Evolutionary conservation across 1,284 basidiomycete genomes (phyloP).

Genomic region (Thecaphora thlaspeos): DNA sequence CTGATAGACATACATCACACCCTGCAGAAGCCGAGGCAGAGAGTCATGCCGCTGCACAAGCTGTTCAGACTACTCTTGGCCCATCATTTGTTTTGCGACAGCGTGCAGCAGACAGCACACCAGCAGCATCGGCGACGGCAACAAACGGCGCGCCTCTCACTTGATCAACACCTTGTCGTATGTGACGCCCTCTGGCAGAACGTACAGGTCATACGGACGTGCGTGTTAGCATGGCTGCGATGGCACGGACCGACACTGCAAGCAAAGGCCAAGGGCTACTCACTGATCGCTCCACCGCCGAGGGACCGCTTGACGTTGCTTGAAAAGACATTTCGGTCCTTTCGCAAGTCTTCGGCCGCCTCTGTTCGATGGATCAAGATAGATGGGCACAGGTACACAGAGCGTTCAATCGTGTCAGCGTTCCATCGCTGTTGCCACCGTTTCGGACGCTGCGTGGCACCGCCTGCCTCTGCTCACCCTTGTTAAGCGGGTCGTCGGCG

Average conservation of each 20-base stretch:
- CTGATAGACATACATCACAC: too few relatives aligned
- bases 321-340: constrained; percentile 45
- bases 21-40: too few relatives aligned
- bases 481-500: constrained; percentile 96
- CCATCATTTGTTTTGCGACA: too few relatives aligned
- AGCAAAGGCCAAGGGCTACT: constrained; percentile 9
- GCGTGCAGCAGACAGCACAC: too few relatives aligned
- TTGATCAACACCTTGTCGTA: constrained; percentile 50
- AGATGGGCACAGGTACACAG: too few relatives aligned
- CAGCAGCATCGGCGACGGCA: too few relatives aligned
- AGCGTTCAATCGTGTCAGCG: too few relatives aligned
- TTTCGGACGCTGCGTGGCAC: too few relatives aligned
- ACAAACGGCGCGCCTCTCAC: too few relatives aligned
- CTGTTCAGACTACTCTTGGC: too few relatives aligned
- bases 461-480: constrained; percentile 70
- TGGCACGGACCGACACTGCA: neutral
- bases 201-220: neutral
- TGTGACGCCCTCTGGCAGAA: constrained; percentile 35
- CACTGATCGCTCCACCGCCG: constrained; percentile 43
- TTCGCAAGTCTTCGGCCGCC: constrained; percentile 56
- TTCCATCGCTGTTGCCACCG: too few relatives aligned
- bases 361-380: constrained; percentile 22
- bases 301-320: constrained; percentile 48
- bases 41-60: too few relatives aligned
- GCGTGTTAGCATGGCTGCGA: neutral